Percentiles rank a stretch among this genome's conserved stretches.
Conservation (phyloP, 495 filamentous ascomycete species). For the Thermothielavioides terrestris region DNA sequence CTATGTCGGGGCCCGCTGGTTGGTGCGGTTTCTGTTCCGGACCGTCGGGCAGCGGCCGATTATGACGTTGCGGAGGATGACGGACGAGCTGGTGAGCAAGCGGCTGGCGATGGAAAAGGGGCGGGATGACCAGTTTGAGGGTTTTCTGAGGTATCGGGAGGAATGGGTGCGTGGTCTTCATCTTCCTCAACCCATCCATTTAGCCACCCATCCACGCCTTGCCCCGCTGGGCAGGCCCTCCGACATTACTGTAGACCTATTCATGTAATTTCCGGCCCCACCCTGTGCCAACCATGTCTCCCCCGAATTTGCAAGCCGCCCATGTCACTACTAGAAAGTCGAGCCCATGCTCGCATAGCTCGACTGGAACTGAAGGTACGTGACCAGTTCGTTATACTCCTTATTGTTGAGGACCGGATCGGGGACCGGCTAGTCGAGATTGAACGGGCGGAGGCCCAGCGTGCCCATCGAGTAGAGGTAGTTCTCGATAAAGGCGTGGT, state of each 20-base stretch:
- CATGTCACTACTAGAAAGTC: too few species aligned
- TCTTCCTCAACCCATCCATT: too few species aligned
- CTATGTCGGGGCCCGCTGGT: conserved; percentile 14
- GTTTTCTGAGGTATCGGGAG: conserved; percentile 28
- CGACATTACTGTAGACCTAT: too few species aligned
- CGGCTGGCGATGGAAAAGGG: conserved; percentile 22
- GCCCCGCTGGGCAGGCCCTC: too few species aligned
- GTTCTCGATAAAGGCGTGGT: not conserved
- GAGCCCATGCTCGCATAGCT: not conserved
- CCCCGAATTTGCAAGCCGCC: too few species aligned
- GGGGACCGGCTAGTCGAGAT: conserved; percentile 1
- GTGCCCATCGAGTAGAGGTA: not conserved
- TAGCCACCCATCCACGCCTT: too few species aligned
- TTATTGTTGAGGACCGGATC: not conserved
- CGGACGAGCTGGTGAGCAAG: conserved; percentile 17
- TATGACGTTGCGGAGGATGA: not conserved
- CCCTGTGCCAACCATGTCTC: too few species aligned
- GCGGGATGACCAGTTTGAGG: conserved; percentile 34
- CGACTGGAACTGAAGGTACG: not conserved
- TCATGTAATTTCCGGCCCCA: too few species aligned
- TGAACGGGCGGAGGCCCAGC: not conserved
- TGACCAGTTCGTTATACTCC: not conserved
- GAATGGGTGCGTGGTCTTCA: conserved; percentile 9
- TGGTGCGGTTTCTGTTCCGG: not conserved
- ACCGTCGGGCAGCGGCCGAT: conserved; percentile 3